Percentiles rank a stretch among this genome's conserved stretches.
These are phyloP conservation scores for Castanea mollissima DNA, from an alignment of 306 rosid genomes.

Conservation along the genomic window DNA sequence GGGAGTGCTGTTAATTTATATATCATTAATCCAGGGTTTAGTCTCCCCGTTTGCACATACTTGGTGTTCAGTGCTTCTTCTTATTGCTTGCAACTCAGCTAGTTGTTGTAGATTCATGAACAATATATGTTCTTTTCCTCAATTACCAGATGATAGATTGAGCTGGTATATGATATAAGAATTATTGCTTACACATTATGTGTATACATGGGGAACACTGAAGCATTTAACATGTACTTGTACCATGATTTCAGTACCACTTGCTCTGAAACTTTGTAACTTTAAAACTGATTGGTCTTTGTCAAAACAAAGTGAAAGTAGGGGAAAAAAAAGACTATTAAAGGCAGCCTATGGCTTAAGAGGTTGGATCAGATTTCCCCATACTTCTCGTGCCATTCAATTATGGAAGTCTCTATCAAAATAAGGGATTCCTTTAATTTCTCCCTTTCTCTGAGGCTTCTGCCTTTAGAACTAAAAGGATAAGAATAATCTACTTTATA, in stretches of 20 bases:
- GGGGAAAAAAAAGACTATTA: background rate
- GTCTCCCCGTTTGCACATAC: background rate
- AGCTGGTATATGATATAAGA: background rate
- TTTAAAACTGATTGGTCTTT: constrained; percentile 31
- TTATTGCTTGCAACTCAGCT: too few relatives aligned
- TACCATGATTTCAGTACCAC: constrained; percentile 17
- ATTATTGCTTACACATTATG: background rate
- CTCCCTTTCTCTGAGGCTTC: constrained; percentile 13
- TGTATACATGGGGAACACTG: background rate
- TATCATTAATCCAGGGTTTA: too few relatives aligned
- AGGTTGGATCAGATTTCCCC: constrained; percentile 19
- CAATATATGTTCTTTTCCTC: background rate
- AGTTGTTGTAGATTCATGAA: too few relatives aligned
- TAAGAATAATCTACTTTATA: constrained; percentile 31
- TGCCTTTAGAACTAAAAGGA: constrained; percentile 20
- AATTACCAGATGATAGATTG: background rate
- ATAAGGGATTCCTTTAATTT: background rate
- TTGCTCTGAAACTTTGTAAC: constrained; percentile 4
- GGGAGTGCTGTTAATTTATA: too few relatives aligned
- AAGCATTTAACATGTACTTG: background rate
- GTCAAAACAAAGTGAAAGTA: constrained; percentile 31
- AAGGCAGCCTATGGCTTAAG: background rate
- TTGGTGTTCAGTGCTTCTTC: too few relatives aligned
- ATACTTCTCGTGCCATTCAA: background rate
- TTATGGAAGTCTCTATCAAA: constrained; percentile 23